phyloP scores from a whole-genome alignment of 1,139 yeast genomes.

The Pichia cactophila region DNA sequence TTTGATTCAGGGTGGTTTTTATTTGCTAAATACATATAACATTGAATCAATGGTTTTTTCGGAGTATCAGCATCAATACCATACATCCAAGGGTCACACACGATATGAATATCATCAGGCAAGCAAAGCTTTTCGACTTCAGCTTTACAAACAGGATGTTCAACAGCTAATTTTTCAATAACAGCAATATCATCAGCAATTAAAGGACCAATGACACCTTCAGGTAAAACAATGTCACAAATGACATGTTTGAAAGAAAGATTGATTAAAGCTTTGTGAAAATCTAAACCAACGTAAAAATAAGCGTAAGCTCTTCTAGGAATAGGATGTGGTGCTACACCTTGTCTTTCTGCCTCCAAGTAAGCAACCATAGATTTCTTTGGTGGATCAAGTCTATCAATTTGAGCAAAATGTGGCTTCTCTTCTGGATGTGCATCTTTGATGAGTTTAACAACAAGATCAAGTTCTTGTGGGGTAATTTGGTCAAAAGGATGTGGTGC shows the following conservation, averaged over 20 bases:
- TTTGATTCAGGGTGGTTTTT: constrained; percentile 71
- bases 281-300: constrained; percentile 54
- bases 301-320: constrained; percentile 62
- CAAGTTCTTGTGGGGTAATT: constrained; percentile 58
- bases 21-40: constrained; percentile 70
- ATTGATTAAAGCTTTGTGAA: constrained; percentile 70
- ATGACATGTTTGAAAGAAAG: constrained; percentile 57
- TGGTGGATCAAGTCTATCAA: constrained; percentile 77
- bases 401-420: constrained; percentile 58
- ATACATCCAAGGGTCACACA: constrained; percentile 84
- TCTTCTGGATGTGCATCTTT: constrained; percentile 42
- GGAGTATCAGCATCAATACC: constrained; percentile 66
- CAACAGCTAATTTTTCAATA: constrained; percentile 43
- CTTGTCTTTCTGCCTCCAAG: constrained; percentile 60
- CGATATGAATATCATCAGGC: constrained; percentile 46
- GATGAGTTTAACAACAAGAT: constrained; percentile 54
- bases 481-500: constrained; percentile 55
- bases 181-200: constrained; percentile 60
- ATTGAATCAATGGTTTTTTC: constrained; percentile 57
- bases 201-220: constrained; percentile 67
- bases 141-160: constrained; percentile 53
- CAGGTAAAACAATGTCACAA: constrained; percentile 48
- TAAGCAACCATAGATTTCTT: constrained; percentile 64
- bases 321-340: constrained; percentile 47
- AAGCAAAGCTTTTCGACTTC: constrained; percentile 59